Conservation (phyloP, 805 yeast species). For the Metschnikowia aberdeeniae region DNA sequence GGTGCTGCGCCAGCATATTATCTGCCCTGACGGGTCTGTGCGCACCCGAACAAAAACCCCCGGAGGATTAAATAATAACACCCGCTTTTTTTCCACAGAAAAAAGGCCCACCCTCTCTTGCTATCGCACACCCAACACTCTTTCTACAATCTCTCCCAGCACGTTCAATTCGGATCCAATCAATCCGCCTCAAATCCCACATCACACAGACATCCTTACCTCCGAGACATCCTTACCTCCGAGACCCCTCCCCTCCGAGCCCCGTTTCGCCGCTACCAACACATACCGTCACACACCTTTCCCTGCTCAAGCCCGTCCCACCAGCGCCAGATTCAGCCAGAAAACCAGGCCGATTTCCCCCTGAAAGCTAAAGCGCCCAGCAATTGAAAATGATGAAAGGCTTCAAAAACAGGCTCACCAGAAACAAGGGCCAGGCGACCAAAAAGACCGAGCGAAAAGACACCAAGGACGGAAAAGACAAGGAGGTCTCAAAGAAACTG, state of each 20-base stretch:
- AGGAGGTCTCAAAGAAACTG: slow-evolving; percentile 13
- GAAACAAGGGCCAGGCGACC: slow-evolving; percentile 34
- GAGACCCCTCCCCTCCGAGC: too few relatives aligned
- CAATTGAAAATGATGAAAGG: slow-evolving; percentile 63
- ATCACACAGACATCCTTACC: not conserved
- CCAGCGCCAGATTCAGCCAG: too few relatives aligned
- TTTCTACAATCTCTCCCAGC: not conserved
- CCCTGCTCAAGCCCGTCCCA: too few relatives aligned
- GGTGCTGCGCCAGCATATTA: too few relatives aligned
- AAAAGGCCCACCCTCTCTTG: slow-evolving; percentile 6
- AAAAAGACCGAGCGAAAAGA: slow-evolving; percentile 34
- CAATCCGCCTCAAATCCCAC: not conserved
- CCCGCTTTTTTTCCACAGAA: slow-evolving; percentile 7
- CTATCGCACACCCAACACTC: slow-evolving; percentile 5
- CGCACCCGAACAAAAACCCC: slow-evolving; percentile 5
- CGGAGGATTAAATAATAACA: slow-evolving; percentile 1
- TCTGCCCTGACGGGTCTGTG: not conserved
- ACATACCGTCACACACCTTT: too few relatives aligned
- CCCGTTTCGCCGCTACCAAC: too few relatives aligned
- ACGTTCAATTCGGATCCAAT: not conserved
- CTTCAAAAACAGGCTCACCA: slow-evolving; percentile 53
- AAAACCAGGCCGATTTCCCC: too few relatives aligned
- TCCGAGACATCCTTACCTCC: too few relatives aligned
- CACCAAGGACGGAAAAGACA: slow-evolving; percentile 36
- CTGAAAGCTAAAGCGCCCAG: slow-evolving; percentile 1